A percentile compares a stretch with the other conserved stretches of the same genome.
Conservation (phyloP, 345 rosid genomes). For the Bruguiera parviflora region DNA sequence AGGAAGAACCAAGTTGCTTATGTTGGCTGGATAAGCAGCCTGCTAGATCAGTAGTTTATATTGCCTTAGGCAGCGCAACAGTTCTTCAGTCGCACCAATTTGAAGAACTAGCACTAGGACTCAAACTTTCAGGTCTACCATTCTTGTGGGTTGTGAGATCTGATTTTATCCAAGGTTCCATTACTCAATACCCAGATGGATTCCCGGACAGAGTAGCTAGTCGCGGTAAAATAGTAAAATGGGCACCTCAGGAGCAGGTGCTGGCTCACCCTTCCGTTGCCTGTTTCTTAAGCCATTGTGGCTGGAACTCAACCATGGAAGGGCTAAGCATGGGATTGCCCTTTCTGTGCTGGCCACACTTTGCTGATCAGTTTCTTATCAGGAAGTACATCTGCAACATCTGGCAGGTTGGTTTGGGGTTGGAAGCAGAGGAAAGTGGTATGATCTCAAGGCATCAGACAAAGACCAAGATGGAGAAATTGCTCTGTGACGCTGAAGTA, state of each 20-base stretch:
- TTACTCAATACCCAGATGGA: background rate
- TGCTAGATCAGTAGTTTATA: slow-evolving; percentile 7
- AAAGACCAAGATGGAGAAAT: background rate
- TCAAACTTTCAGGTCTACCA: background rate
- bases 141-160: slow-evolving; percentile 16
- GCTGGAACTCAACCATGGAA: slow-evolving; percentile 11
- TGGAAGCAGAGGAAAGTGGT: background rate
- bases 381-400: slow-evolving; percentile 4
- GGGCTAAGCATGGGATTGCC: slow-evolving; percentile 12
- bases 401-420: slow-evolving; percentile 8
- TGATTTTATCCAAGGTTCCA: background rate
- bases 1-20: slow-evolving; percentile 9
- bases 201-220: background rate
- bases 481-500: background rate
- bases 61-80: slow-evolving; percentile 11
- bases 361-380: slow-evolving; percentile 7
- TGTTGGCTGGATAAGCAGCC: slow-evolving; percentile 12
- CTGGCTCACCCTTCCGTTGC: slow-evolving; percentile 6
- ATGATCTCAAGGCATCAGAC: slow-evolving; percentile 3
- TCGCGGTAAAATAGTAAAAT: background rate
- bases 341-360: slow-evolving; percentile 8
- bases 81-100: slow-evolving; percentile 1
- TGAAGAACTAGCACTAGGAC: slow-evolving; percentile 8
- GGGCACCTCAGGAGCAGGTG: slow-evolving; percentile 21
- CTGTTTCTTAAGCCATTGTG: slow-evolving; percentile 15